These are phyloP conservation scores for Kregervanrija fluxuum DNA, from an alignment of 805 yeast genomes.

Conservation along the genomic window DNA sequence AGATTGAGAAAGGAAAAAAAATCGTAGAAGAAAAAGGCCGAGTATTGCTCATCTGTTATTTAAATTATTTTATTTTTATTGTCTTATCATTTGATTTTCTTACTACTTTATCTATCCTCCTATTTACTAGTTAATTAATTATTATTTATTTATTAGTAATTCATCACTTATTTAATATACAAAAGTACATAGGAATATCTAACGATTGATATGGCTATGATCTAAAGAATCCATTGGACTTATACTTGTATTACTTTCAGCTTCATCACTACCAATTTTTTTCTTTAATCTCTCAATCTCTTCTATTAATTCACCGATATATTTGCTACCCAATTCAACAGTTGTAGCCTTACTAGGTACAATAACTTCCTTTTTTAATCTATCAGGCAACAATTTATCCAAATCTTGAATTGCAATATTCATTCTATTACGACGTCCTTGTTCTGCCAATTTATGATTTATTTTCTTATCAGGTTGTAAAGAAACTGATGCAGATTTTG, in stretches of 20 bases:
- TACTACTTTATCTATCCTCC: too few relatives aligned
- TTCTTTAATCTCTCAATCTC: constrained; percentile 31
- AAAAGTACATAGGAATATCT: too few relatives aligned
- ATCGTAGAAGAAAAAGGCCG: too few relatives aligned
- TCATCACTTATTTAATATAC: too few relatives aligned
- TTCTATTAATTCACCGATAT: constrained; percentile 44
- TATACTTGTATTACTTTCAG: constrained; percentile 3
- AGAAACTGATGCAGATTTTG: constrained; percentile 5
- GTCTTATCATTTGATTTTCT: too few relatives aligned
- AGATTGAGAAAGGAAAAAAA: too few relatives aligned
- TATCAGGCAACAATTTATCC: constrained; percentile 58
- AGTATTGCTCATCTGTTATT: too few relatives aligned
- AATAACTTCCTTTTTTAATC: constrained; percentile 44
- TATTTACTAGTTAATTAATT: too few relatives aligned
- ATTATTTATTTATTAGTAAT: too few relatives aligned
- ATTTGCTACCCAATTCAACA: constrained; percentile 78
- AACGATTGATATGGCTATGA: background rate
- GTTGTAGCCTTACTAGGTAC: constrained; percentile 92
- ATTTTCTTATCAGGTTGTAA: constrained; percentile 43
- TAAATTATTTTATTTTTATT: too few relatives aligned
- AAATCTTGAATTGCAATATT: constrained; percentile 79
- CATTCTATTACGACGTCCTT: constrained; percentile 90
- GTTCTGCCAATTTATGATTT: constrained; percentile 89
- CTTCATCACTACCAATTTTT: constrained; percentile 6
- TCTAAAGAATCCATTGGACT: constrained; percentile 17